Conservation (phyloP, 1,284 basidiomycete genomes). For the Microbotryum lychnidis-dioicae region DNA sequence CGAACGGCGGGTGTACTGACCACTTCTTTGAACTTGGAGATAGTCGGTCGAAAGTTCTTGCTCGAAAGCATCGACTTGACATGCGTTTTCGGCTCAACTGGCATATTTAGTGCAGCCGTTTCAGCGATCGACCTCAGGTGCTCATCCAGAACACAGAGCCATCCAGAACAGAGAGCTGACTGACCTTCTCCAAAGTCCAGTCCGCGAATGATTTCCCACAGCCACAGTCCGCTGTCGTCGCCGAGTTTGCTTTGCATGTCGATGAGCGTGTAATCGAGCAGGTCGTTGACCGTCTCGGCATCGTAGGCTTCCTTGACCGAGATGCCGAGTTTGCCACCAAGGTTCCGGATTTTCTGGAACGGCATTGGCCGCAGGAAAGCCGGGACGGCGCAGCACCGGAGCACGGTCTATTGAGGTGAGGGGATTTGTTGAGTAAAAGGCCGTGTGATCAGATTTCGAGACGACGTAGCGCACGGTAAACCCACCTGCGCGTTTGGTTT, state of each 20-base stretch:
- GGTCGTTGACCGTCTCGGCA: conserved; percentile 77
- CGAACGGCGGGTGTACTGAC: conserved; percentile 10
- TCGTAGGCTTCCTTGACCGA: conserved; percentile 80
- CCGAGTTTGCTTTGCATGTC: conserved; percentile 79
- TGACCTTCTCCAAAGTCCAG: conserved; percentile 82
- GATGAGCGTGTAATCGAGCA: conserved; percentile 54
- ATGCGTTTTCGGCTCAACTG: conserved; percentile 76
- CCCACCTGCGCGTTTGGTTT: conserved; percentile 75
- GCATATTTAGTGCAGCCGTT: background rate
- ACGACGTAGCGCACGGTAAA: background rate
- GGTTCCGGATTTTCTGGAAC: conserved; percentile 91
- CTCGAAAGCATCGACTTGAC: conserved; percentile 88
- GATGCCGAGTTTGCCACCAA: conserved; percentile 89
- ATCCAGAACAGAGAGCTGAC: conserved; percentile 18
- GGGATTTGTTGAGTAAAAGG: conserved; percentile 20
- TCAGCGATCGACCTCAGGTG: no score
- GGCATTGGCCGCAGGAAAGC: conserved; percentile 68
- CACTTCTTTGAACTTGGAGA: conserved; percentile 64
- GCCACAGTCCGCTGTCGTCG: conserved; percentile 69
- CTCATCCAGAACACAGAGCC: background rate
- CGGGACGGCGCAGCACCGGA: conserved; percentile 72
- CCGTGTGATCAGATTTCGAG: no score
- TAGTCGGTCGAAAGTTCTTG: conserved; percentile 74
- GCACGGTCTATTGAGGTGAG: conserved; percentile 54
- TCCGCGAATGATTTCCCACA: conserved; percentile 73